phyloP scores from a whole-genome alignment of 305 asterid genomes.

The Petunia hybrid region DNA sequence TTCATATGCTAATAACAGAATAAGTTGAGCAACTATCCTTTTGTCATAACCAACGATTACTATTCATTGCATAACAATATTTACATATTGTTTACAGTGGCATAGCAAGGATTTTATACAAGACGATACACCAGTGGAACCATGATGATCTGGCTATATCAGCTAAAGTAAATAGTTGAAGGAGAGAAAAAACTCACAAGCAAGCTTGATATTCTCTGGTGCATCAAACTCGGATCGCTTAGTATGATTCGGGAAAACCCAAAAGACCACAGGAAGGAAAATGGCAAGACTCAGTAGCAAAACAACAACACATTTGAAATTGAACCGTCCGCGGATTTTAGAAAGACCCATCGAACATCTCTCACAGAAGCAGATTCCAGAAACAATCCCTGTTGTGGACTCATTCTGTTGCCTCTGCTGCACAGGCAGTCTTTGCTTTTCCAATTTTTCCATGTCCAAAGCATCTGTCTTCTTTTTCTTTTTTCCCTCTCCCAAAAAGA shows the following conservation, averaged over 20 bases:
- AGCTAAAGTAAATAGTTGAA: background rate
- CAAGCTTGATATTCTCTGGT: conserved; percentile 54
- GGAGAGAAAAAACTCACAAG: conserved; percentile 46
- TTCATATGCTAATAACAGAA: too few relatives aligned
- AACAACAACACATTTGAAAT: conserved; percentile 66
- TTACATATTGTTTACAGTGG: too few relatives aligned
- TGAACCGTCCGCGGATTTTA: conserved; percentile 40
- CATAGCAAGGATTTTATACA: too few relatives aligned
- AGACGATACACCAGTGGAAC: too few relatives aligned
- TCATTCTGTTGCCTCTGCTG: conserved; percentile 36
- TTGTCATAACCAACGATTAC: too few relatives aligned
- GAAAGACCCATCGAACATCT: conserved; percentile 44
- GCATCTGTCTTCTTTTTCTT: conserved; percentile 59
- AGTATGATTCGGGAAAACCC: conserved; percentile 53
- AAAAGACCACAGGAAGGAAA: conserved; percentile 58
- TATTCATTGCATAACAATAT: too few relatives aligned
- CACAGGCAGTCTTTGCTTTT: conserved; percentile 59
- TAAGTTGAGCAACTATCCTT: too few relatives aligned
- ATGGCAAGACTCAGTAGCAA: conserved; percentile 57
- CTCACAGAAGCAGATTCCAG: conserved; percentile 49
- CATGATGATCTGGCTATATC: too few relatives aligned
- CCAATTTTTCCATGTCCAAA: conserved; percentile 77
- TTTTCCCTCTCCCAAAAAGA: background rate
- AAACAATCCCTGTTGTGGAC: conserved; percentile 22
- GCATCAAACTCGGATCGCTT: conserved; percentile 58